These are phyloP conservation scores for Fraxinus quadrangulata DNA, from an alignment of 257 asterid genomes.

Conservation along the genomic window DNA sequence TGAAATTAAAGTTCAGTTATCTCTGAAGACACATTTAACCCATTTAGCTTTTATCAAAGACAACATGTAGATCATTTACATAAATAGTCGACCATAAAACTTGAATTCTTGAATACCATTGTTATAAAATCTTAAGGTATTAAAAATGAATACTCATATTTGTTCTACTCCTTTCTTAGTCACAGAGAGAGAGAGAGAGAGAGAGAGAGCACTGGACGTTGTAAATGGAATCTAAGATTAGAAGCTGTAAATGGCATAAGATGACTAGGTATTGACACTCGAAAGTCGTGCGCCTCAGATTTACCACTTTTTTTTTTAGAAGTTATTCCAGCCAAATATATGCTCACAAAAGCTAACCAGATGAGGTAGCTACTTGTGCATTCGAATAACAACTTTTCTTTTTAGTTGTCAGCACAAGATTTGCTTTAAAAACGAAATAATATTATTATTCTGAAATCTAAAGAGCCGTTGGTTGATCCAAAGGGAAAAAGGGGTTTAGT, in stretches of 20 bases:
- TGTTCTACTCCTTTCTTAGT: too few species aligned
- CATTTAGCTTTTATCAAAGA: too few species aligned
- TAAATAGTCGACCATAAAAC: too few species aligned
- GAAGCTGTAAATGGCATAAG: slow-evolving; percentile 13
- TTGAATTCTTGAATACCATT: too few species aligned
- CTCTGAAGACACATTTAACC: too few species aligned
- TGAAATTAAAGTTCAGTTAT: too few species aligned
- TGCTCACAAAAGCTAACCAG: slow-evolving; percentile 28
- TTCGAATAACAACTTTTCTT: slow-evolving; percentile 40
- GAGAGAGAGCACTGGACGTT: too few species aligned
- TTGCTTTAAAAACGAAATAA: neutral
- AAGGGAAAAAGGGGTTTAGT: neutral
- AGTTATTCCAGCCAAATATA: slow-evolving; percentile 40
- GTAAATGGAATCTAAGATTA: neutral
- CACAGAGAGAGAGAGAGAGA: too few species aligned
- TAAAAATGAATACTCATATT: too few species aligned
- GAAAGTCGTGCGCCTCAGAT: slow-evolving; percentile 24
- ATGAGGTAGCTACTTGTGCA: slow-evolving; percentile 26
- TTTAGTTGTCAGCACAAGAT: slow-evolving; percentile 45
- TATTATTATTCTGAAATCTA: slow-evolving; percentile 22
- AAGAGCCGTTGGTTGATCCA: slow-evolving; percentile 26
- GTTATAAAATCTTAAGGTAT: too few species aligned
- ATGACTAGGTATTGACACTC: slow-evolving; percentile 26
- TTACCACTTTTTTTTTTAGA: slow-evolving; percentile 5
- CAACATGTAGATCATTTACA: too few species aligned